phyloP scores from a whole-genome alignment of 2,329 filamentous ascomycete species.

The Tolypocladium paradoxum region DNA sequence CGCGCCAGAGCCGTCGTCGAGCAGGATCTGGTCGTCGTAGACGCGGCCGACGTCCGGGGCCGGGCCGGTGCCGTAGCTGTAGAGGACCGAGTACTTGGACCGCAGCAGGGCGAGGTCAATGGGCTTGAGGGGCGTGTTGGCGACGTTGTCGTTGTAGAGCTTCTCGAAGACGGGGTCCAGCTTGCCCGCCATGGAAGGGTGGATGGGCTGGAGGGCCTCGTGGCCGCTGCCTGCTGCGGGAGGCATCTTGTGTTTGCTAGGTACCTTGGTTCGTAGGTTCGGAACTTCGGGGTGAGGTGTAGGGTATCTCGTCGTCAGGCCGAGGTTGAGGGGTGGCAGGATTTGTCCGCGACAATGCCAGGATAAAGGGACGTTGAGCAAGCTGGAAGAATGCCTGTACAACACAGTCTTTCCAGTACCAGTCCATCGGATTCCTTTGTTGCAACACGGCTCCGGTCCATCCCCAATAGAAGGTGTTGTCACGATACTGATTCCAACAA shows the following conservation, averaged over 20 bases:
- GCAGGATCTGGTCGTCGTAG: constrained; percentile 25
- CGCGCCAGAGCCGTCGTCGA: constrained; percentile 16
- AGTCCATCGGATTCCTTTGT: too few species aligned
- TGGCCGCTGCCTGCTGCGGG: constrained; percentile 12
- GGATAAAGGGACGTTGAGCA: too few species aligned
- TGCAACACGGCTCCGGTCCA: too few species aligned
- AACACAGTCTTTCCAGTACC: too few species aligned
- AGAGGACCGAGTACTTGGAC: constrained; percentile 30
- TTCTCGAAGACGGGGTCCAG: constrained; percentile 35
- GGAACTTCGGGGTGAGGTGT: too few species aligned
- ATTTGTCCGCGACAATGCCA: too few species aligned
- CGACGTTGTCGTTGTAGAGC: constrained; percentile 35
- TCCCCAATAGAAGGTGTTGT: too few species aligned
- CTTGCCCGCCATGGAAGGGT: constrained; percentile 32
- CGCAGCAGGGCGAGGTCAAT: constrained; percentile 28
- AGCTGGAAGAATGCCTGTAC: too few species aligned
- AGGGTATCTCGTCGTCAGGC: not conserved
- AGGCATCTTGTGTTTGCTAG: not conserved
- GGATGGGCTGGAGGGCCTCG: constrained; percentile 36
- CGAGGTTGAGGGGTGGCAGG: too few species aligned
- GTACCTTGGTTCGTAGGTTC: too few species aligned
- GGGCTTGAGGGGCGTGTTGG: constrained; percentile 26
- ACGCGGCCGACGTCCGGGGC: constrained; percentile 27
- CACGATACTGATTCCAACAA: too few species aligned
- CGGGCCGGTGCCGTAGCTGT: constrained; percentile 32